These are phyloP conservation scores for Rhododendron kiyosumense DNA, from an alignment of 148 eudicot genomes.

Conservation along the genomic window DNA sequence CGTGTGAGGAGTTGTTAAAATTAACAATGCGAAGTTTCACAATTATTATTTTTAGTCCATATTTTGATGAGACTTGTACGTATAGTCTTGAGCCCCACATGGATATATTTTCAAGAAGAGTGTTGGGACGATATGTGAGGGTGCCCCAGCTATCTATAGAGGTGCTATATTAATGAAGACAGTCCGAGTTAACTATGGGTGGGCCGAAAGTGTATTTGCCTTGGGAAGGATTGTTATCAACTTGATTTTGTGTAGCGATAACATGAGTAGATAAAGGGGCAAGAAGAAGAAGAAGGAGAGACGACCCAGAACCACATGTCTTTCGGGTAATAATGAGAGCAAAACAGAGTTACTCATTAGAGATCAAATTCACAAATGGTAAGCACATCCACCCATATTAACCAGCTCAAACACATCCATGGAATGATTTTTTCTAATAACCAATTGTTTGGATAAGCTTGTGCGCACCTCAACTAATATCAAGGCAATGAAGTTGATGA, in stretches of 20 bases:
- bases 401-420: neutral
- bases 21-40: neutral
- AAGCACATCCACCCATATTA: neutral
- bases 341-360: neutral
- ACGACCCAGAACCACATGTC: neutral
- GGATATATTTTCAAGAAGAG: too few relatives aligned
- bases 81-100: neutral
- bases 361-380: neutral
- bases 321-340: neutral
- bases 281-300: neutral
- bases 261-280: too few relatives aligned
- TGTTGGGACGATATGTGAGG: too few relatives aligned
- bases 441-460: too few relatives aligned
- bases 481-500: too few relatives aligned
- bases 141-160: too few relatives aligned
- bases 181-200: neutral
- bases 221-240: neutral
- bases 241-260: neutral
- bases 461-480: too few relatives aligned
- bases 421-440: neutral
- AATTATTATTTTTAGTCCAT: neutral
- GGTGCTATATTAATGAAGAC: neutral
- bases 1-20: too few relatives aligned
- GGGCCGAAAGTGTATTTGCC: neutral
- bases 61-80: neutral